phyloP scores from a whole-genome alignment of 176 grass and related monocot species.

The Triticum dicoccoides region DNA sequence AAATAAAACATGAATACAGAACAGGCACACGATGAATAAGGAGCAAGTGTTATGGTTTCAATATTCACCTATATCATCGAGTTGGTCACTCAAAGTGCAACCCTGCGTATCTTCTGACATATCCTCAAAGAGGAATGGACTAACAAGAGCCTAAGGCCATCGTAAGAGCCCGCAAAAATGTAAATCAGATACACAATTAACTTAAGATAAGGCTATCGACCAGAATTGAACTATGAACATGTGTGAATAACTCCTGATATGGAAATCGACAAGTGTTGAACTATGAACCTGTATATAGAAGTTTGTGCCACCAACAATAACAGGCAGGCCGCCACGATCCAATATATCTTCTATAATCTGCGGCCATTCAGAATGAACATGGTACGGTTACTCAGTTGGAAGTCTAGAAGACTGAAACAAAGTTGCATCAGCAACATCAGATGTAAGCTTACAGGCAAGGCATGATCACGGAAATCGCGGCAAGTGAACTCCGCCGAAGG shows the following conservation, averaged over 20 bases:
- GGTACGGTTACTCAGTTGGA: neutral
- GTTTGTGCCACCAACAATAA: conserved; percentile 92
- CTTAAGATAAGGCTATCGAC: neutral
- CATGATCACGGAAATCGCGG: conserved; percentile 63
- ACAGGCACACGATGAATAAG: neutral
- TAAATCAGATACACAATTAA: neutral
- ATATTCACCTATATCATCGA: conserved; percentile 37
- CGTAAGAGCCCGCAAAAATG: neutral
- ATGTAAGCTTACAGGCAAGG: conserved; percentile 46
- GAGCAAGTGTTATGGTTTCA: neutral
- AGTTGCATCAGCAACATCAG: neutral
- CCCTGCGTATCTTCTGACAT: conserved; percentile 43
- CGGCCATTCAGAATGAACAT: conserved; percentile 7
- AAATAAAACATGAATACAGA: neutral
- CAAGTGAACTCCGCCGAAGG: conserved; percentile 81
- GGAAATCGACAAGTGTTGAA: neutral
- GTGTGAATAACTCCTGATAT: conserved; percentile 26
- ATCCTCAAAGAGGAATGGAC: conserved; percentile 84
- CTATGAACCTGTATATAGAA: conserved; percentile 87
- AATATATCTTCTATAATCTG: conserved; percentile 83
- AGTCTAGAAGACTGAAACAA: conserved; percentile 8
- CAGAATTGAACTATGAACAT: conserved; percentile 33
- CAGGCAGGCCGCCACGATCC: conserved; percentile 65
- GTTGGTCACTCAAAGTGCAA: conserved; percentile 14
- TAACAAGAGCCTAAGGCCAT: conserved; percentile 60